These are phyloP conservation scores for Gastrolobium villosum DNA, from an alignment of 306 rosid species.

Conservation along the genomic window DNA sequence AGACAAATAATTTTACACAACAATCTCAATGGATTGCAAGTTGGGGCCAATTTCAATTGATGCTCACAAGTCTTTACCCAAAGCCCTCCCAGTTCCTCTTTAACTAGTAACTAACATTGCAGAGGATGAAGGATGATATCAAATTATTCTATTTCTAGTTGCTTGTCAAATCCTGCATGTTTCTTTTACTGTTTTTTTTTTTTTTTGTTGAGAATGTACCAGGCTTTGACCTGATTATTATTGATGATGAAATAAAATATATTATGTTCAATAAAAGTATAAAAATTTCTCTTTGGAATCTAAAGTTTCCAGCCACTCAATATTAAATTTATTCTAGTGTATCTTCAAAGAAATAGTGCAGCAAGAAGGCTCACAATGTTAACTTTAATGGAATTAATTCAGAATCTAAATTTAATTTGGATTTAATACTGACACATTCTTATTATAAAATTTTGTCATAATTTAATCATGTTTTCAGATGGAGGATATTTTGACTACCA, in stretches of 20 bases:
- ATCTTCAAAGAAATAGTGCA: too few relatives aligned
- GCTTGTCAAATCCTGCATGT: not conserved
- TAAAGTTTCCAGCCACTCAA: too few relatives aligned
- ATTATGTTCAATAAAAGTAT: conserved; percentile 39
- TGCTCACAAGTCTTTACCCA: conserved; percentile 39
- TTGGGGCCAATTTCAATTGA: conserved; percentile 45
- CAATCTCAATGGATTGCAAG: conserved; percentile 51
- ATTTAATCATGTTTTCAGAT: too few relatives aligned
- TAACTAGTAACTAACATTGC: conserved; percentile 5
- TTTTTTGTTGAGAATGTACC: not conserved
- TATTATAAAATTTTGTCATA: too few relatives aligned
- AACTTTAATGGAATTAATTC: too few relatives aligned
- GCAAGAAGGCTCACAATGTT: too few relatives aligned
- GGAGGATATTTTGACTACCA: too few relatives aligned
- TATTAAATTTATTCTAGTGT: too few relatives aligned
- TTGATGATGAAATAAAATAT: not conserved
- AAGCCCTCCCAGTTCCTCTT: conserved; percentile 47
- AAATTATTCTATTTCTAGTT: not conserved
- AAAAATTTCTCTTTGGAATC: too few relatives aligned
- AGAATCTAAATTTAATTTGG: too few relatives aligned
- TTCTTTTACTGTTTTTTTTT: not conserved
- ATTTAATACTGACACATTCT: too few relatives aligned
- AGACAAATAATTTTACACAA: too few relatives aligned
- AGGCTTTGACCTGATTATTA: conserved; percentile 2
- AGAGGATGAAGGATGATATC: not conserved